These are phyloP conservation scores for Rhododendron henanense DNA, from an alignment of 148 eudicot species.

Conservation along the genomic window DNA sequence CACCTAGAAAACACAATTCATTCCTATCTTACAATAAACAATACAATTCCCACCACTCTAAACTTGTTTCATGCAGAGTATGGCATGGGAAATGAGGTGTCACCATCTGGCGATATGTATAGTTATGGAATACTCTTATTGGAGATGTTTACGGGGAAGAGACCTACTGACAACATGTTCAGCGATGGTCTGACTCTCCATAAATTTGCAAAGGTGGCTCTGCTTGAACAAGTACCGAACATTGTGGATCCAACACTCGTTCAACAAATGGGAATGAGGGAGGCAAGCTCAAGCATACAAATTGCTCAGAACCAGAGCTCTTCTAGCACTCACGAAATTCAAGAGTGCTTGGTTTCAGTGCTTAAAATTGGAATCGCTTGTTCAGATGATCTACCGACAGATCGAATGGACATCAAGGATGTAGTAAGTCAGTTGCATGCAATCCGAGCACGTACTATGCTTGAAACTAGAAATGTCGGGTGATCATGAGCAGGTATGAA, in stretches of 20 bases:
- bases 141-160: neutral
- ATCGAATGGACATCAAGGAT: neutral
- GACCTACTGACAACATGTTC: neutral
- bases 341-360: too few species aligned
- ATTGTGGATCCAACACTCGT: neutral
- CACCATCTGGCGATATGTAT: neutral
- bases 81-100: neutral
- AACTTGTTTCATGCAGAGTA: neutral
- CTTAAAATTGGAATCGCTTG: neutral
- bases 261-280: too few species aligned
- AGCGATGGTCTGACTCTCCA: neutral
- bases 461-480: neutral
- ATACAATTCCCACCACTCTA: too few species aligned
- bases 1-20: too few species aligned
- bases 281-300: too few species aligned
- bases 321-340: too few species aligned
- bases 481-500: neutral
- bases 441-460: neutral
- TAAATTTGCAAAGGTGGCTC: neutral
- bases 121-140: neutral
- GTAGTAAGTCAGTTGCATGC: neutral
- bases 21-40: too few species aligned
- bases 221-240: neutral
- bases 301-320: too few species aligned
- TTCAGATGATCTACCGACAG: neutral